These are phyloP conservation scores for Drechslera avenae DNA, from an alignment of 2,329 filamentous ascomycete genomes.

Conservation along the genomic window DNA sequence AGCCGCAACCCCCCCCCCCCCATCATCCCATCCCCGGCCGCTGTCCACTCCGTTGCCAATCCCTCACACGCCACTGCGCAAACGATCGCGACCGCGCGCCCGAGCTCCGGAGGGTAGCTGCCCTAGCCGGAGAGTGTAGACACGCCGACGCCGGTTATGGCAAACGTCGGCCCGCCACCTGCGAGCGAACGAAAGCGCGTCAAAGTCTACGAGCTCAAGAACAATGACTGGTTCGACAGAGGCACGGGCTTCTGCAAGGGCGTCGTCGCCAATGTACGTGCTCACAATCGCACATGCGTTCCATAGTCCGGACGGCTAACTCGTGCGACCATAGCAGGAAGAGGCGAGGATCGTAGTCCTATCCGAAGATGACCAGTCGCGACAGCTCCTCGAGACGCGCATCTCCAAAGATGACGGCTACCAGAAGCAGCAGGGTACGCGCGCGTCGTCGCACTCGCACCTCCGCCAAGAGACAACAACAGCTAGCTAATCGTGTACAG, in stretches of 20 bases:
- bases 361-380: constrained; percentile 87
- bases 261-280: constrained; percentile 71
- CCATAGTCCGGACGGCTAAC: constrained; percentile 41
- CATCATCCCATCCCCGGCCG: constrained; percentile 19
- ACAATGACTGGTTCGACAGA: constrained; percentile 99
- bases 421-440: constrained; percentile 92
- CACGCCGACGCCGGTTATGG: constrained; percentile 14
- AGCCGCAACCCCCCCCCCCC: no score
- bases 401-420: constrained; percentile 95
- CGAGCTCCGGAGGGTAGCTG: constrained; percentile 30
- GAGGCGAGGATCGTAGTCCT: constrained; percentile 89
- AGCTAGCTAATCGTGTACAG: constrained; percentile 56
- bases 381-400: constrained; percentile 83
- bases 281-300: constrained; percentile 15
- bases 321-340: constrained; percentile 65
- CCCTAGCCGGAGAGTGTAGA: constrained; percentile 37
- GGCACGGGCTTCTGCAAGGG: constrained; percentile 95
- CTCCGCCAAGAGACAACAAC: not conserved
- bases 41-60: constrained; percentile 21
- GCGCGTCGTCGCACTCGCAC: not conserved
- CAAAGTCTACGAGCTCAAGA: constrained; percentile 97
- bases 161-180: constrained; percentile 46
- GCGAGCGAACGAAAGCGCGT: constrained; percentile 69
- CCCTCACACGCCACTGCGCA: constrained; percentile 25
- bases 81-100: constrained; percentile 34